Percentiles rank a stretch among this genome's conserved stretches.
Evolutionary conservation across 2,329 filamentous ascomycete genomes (phyloP).

Genomic region (Arthrobotrys megalospora): DNA sequence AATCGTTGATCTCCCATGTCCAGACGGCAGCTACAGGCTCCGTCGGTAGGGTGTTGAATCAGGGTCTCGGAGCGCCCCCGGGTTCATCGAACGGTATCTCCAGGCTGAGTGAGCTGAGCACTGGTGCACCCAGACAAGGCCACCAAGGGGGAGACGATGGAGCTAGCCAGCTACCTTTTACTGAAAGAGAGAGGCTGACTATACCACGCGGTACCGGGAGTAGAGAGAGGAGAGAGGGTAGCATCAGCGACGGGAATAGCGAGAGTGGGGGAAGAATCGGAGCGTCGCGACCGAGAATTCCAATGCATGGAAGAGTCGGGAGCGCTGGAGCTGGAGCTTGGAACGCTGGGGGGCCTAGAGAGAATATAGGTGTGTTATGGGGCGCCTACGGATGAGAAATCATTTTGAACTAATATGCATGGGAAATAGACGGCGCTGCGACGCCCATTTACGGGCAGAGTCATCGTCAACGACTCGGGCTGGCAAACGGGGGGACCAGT

Average conservation of each 20-base stretch:
- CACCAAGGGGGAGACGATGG: conserved; percentile 10
- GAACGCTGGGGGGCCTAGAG: conserved; percentile 3
- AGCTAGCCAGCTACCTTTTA: conserved; percentile 7
- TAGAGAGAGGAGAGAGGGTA: conserved; percentile 33
- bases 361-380: conserved; percentile 31
- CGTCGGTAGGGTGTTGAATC: conserved; percentile 65
- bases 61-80: conserved; percentile 4
- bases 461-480: conserved; percentile 29
- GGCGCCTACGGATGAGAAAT: not conserved
- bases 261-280: conserved; percentile 28
- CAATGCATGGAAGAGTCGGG: conserved; percentile 32
- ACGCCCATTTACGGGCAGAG: conserved; percentile 21
- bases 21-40: conserved; percentile 72
- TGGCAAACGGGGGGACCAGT: not conserved
- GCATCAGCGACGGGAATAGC: conserved; percentile 48
- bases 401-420: not conserved
- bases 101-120: conserved; percentile 17
- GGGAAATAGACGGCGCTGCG: not conserved
- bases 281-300: conserved; percentile 17
- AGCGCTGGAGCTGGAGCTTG: conserved; percentile 4
- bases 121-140: not conserved
- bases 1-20: conserved; percentile 72
- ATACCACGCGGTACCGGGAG: conserved; percentile 25
- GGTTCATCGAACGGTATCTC: conserved; percentile 22
- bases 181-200: conserved; percentile 36